Percentiles rank a stretch among this genome's conserved stretches.
Conservation (phyloP, 2,329 filamentous ascomycete genomes). For the Aspergillus latus region DNA sequence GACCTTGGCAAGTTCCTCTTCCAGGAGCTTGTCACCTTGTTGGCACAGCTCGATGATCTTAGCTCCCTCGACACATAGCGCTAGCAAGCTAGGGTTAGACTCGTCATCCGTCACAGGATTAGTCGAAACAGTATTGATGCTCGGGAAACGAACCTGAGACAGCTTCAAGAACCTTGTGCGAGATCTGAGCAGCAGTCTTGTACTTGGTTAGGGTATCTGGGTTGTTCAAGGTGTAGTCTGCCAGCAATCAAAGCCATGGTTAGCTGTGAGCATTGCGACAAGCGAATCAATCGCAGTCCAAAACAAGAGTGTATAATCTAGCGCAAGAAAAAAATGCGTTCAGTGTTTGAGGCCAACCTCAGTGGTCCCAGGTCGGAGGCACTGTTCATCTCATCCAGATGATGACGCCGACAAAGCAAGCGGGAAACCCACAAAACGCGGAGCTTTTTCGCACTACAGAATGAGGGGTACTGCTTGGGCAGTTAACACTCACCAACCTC, state of each 20-base stretch:
- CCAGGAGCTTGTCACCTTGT: slow-evolving; percentile 90
- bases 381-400: slow-evolving; percentile 5
- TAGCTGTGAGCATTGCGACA: slow-evolving; percentile 19
- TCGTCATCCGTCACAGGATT: not conserved
- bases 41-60: slow-evolving; percentile 95
- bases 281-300: not conserved
- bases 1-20: slow-evolving; percentile 91
- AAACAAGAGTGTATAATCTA: not conserved
- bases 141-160: slow-evolving; percentile 58
- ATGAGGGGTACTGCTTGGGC: slow-evolving; percentile 17
- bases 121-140: not conserved
- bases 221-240: slow-evolving; percentile 88
- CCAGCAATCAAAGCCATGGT: slow-evolving; percentile 15
- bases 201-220: slow-evolving; percentile 97
- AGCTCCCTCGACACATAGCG: slow-evolving; percentile 74
- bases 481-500: slow-evolving; percentile 42
- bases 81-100: slow-evolving; percentile 40
- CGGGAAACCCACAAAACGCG: slow-evolving; percentile 33
- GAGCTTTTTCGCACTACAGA: slow-evolving; percentile 31
- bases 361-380: slow-evolving; percentile 1
- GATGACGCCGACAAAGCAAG: slow-evolving; percentile 23
- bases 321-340: not conserved
- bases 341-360: not conserved
- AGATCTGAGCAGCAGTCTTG: slow-evolving; percentile 93
- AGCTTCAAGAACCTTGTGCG: slow-evolving; percentile 88